Evolutionary conservation across 164 flowering plant species (phyloP).

Genomic region (Kingdonia uniflora): DNA sequence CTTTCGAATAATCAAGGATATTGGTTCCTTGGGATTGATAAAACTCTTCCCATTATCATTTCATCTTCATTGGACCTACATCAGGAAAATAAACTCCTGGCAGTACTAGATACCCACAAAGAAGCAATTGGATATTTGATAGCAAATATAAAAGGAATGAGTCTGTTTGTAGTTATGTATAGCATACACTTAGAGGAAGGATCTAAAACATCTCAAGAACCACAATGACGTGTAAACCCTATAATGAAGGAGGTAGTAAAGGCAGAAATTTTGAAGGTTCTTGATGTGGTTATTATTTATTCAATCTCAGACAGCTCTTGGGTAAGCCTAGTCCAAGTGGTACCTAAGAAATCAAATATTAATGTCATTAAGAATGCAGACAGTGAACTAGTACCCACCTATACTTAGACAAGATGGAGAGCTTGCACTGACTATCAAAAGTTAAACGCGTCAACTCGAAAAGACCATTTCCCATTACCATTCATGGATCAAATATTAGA

Average conservation of each 20-base stretch:
- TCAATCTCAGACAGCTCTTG: neutral
- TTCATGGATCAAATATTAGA: neutral
- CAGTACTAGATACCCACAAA: neutral
- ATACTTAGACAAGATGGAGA: neutral
- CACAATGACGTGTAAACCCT: neutral
- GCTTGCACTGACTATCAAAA: neutral
- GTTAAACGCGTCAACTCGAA: neutral
- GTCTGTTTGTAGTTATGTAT: neutral
- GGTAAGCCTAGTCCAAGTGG: neutral
- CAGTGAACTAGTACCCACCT: neutral
- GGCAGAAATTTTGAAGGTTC: neutral
- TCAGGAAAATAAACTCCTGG: neutral
- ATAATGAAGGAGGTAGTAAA: neutral
- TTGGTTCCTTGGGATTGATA: neutral
- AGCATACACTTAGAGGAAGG: neutral
- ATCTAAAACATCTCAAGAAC: neutral
- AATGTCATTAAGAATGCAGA: neutral
- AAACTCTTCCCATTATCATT: neutral
- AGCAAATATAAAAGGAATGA: neutral
- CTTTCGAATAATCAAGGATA: neutral
- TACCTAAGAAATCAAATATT: neutral
- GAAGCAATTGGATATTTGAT: neutral
- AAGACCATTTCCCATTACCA: conserved; percentile 1
- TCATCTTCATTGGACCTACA: neutral
- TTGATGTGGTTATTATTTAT: neutral